Percentiles rank a stretch among this genome's conserved stretches.
Evolutionary conservation across 73 alveolate species (phyloP).

Genomic region (Effrenium voratum): DNA sequence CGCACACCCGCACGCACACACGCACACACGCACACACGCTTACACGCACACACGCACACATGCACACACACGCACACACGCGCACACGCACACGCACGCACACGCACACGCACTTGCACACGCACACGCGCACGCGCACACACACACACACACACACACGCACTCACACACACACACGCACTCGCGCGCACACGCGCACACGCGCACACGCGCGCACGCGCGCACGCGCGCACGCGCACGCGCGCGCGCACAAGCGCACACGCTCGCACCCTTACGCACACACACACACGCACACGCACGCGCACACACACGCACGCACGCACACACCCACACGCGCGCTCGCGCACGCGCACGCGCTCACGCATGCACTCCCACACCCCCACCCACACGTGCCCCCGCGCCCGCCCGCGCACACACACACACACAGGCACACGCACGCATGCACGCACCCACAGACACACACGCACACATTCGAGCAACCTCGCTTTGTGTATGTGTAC

Average conservation of each 20-base stretch:
- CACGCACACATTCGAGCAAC: too few relatives aligned
- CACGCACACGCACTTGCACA: neutral
- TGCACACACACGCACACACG: neutral
- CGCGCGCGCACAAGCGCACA: neutral
- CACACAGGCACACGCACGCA: neutral
- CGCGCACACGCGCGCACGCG: neutral
- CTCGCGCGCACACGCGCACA: too few relatives aligned
- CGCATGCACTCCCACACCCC: too few relatives aligned
- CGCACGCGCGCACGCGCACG: neutral
- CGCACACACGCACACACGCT: neutral
- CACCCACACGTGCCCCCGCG: too few relatives aligned
- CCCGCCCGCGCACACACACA: neutral
- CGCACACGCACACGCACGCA: neutral
- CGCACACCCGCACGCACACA: too few relatives aligned
- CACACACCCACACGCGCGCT: too few relatives aligned
- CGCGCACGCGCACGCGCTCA: too few relatives aligned
- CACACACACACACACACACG: neutral
- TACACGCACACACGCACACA: neutral
- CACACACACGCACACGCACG: neutral
- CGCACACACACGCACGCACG: neutral
- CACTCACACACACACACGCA: neutral
- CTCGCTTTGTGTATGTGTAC: too few relatives aligned
- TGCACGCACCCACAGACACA: too few relatives aligned
- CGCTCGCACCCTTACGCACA: neutral
- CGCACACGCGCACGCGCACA: neutral